Evolutionary conservation across 352 stramenopile species (phyloP), one percentile per base, ranked within the genome.

Genomic region (Phytophthora uliginosa): DNA sequence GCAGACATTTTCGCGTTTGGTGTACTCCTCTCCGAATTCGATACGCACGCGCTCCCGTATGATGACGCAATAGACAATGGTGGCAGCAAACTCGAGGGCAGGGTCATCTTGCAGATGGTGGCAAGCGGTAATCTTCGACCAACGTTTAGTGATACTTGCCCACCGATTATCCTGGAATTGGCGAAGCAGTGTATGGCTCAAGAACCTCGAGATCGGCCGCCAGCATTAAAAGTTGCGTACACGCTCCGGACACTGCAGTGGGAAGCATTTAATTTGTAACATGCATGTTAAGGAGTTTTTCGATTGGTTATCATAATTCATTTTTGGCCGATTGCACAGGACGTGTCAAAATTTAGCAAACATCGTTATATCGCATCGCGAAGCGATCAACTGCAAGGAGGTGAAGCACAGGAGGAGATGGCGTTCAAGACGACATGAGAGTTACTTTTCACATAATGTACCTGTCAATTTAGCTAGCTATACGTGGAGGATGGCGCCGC

Each of bases 381-480:
- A n/a, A n/a, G n/a, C n/a, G n/a, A n/a, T n/a, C n/a, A n/a, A n/a
- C n/a, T n/a, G n/a, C n/a, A n/a, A n/a, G n/a, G n/a, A n/a, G n/a
- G n/a, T 42, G 2, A 42, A 42, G 36, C 36, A 45, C 36, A n/a
- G 8, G 38, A 45, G 38, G 38, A 5, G 38, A 15, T 45, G 13
- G 13, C 5, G 38, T 45, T 45, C 38, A n/a, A 45, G 8, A 9
- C 38, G 13, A n/a, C 42, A 51, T 12, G 3, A 50, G 64, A 28
- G 47, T 56, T 68, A 62, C 4, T 51, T 69, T 58, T 56, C 22
- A 70, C 8, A 52, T 70, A 69, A 60, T 70, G 24, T 70, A 69
- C 33, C 15, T n/a, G 26, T 38, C 47, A 65, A 38, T 20, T 55
- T 42, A 18, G 24, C 42, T 24, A 51, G 18, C 17, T 51, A 10